Conservation (phyloP, 2,329 filamentous ascomycete genomes). For the Diplodia sapinea region DNA sequence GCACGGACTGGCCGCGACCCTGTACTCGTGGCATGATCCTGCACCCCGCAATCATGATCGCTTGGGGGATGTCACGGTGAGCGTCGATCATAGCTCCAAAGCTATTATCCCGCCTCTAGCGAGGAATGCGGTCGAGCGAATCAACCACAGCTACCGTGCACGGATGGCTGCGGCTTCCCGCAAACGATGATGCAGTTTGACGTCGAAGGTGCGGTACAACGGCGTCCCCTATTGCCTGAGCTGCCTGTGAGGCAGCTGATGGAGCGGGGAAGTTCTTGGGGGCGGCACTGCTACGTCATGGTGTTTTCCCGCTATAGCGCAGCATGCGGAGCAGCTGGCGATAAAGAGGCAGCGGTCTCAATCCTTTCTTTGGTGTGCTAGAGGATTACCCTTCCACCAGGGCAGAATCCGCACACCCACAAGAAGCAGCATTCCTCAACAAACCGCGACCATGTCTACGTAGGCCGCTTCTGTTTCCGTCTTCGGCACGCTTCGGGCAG, state of each 20-base stretch:
- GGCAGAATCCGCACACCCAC: neutral
- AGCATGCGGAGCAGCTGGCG: neutral
- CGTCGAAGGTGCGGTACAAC: conserved; percentile 8
- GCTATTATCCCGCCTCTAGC: conserved; percentile 8
- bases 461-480: conserved; percentile 12
- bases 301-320: conserved; percentile 1
- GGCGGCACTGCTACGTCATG: conserved; percentile 18
- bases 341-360: conserved; percentile 2
- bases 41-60: neutral
- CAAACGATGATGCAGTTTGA: conserved; percentile 27
- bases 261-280: conserved; percentile 1
- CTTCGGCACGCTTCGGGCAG: neutral
- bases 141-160: conserved; percentile 1
- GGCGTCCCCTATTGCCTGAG: neutral
- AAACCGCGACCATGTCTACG: conserved; percentile 6
- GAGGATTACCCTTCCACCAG: neutral
- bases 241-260: conserved; percentile 1
- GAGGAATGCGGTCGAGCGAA: conserved; percentile 18
- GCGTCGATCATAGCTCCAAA: neutral
- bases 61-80: neutral
- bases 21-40: neutral
- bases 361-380: neutral
- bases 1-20: neutral
- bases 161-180: conserved; percentile 5
- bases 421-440: neutral